Conservation (phyloP, 129 eudicot species). For the Lactuca sativa region DNA sequence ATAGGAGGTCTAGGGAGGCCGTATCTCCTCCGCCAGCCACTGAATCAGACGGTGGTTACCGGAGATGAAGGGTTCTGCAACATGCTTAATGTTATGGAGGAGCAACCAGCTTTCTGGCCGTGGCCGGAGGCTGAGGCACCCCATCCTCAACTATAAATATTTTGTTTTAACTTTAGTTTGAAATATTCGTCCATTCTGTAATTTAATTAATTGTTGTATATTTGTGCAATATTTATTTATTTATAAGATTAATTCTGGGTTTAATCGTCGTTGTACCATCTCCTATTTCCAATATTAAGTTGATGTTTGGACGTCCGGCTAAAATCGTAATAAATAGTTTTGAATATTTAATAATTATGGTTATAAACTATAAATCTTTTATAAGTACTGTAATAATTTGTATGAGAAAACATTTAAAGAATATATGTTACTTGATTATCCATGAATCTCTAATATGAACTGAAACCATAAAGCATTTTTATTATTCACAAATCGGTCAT, state of each 20-base stretch:
- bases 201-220: conserved; percentile 32
- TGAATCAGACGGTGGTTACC: conserved; percentile 34
- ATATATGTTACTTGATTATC: background rate
- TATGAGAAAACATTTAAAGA: no score
- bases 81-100: conserved; percentile 64
- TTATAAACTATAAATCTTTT: no score
- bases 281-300: background rate
- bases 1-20: conserved; percentile 31
- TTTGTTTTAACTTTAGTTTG: conserved; percentile 8
- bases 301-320: background rate
- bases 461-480: no score
- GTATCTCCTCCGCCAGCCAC: conserved; percentile 41
- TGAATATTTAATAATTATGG: no score
- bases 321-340: background rate
- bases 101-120: conserved; percentile 71
- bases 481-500: no score
- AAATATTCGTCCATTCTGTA: conserved; percentile 19
- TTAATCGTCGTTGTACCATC: background rate
- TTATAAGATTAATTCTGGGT: background rate
- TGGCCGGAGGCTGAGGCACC: conserved; percentile 64
- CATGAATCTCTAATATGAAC: no score
- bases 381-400: no score
- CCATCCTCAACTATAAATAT: conserved; percentile 23
- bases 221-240: conserved; percentile 25
- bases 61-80: conserved; percentile 61